Conservation (phyloP, 192 early-diverging fungal species). For the Backusella tarrabulga region DNA sequence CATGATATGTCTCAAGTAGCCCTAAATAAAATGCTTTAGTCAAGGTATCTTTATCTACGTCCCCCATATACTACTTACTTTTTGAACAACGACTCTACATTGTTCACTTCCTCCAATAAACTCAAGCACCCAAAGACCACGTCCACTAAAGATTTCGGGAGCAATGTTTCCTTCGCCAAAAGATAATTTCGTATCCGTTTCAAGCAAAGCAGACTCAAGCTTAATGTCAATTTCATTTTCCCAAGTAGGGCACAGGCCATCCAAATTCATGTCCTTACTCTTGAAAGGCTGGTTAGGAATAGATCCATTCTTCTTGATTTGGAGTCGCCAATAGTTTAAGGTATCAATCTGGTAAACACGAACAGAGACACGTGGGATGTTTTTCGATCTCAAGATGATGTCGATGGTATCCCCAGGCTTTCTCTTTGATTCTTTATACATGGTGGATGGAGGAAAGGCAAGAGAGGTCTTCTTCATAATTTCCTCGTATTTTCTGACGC, state of each 20-base stretch:
- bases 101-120: conserved; percentile 42
- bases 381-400: conserved; percentile 40
- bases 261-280: conserved; percentile 27
- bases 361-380: conserved; percentile 36
- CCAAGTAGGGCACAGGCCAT: conserved; percentile 48
- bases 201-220: conserved; percentile 8
- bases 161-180: conserved; percentile 32
- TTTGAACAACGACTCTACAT: conserved; percentile 40
- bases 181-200: conserved; percentile 25
- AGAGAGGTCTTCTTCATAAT: conserved; percentile 5
- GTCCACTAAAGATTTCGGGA: conserved; percentile 35
- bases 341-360: conserved; percentile 46
- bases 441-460: background rate
- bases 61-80: conserved; percentile 23
- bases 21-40: conserved; percentile 26
- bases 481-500: background rate
- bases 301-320: conserved; percentile 15
- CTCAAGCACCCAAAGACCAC: conserved; percentile 50
- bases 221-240: conserved; percentile 25
- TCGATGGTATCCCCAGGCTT: conserved; percentile 32
- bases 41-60: background rate
- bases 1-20: conserved; percentile 38
- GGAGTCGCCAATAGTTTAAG: conserved; percentile 35
- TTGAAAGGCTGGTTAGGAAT: background rate
- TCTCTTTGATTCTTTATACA: background rate